These are phyloP conservation scores for Macrolepiota fuliginosa DNA, from an alignment of 768 basidiomycete genomes.

Conservation along the genomic window DNA sequence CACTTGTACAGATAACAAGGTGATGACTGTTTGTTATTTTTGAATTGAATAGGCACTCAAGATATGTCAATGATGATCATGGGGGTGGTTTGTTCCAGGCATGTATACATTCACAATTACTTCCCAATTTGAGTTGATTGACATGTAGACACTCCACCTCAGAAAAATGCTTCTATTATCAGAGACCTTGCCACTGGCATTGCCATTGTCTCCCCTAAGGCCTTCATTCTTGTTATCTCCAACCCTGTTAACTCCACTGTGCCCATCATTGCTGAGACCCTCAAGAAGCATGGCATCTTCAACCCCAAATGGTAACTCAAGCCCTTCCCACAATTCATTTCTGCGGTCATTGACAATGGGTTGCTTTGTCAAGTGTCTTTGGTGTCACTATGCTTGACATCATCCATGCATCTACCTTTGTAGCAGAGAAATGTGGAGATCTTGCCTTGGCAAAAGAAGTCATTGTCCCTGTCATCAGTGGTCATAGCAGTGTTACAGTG, in stretches of 20 bases:
- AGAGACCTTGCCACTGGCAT: conserved; percentile 90
- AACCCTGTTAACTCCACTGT: conserved; percentile 99
- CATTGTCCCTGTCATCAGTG: conserved; percentile 89
- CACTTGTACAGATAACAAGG: conserved; percentile 49
- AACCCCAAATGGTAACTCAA: conserved; percentile 77
- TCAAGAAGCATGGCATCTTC: conserved; percentile 90
- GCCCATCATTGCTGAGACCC: conserved; percentile 92
- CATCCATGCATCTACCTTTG: conserved; percentile 96
- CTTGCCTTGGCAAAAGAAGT: conserved; percentile 58
- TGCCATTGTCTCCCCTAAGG: conserved; percentile 81
- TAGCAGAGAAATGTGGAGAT: conserved; percentile 73
- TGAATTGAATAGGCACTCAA: conserved; percentile 16
- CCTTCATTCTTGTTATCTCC: conserved; percentile 93
- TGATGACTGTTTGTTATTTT: conserved; percentile 22
- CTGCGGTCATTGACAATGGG: neutral
- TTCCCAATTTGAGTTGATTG: neutral
- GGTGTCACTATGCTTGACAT: conserved; percentile 98
- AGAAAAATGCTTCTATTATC: conserved; percentile 99
- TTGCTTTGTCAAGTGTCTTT: conserved; percentile 61
- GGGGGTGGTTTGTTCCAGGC: conserved; percentile 98
- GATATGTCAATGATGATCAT: conserved; percentile 6
- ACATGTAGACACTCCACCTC: neutral
- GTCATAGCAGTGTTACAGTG: conserved; percentile 91
- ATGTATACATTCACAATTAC: conserved; percentile 12
- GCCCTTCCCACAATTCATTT: neutral